Evolutionary conservation across 441 rosid species (phyloP).

Genomic region (Aquilaria agallochum): DNA sequence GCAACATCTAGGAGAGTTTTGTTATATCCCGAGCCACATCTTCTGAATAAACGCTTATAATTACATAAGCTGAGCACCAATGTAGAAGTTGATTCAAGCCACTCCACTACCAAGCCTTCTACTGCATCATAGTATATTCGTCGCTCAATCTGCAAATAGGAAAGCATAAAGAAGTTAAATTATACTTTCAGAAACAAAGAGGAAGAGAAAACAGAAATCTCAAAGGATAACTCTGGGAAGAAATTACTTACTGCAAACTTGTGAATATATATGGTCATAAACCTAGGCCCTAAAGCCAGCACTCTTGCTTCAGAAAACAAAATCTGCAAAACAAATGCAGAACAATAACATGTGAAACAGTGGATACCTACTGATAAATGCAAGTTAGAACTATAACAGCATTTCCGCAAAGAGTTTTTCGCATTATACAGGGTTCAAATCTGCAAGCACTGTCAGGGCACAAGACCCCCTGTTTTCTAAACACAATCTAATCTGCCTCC

Average conservation of each 20-base stretch:
- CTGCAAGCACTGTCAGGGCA: neutral
- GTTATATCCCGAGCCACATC: constrained; percentile 34
- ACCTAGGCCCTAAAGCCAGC: constrained; percentile 77
- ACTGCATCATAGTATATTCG: constrained; percentile 77
- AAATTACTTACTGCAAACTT: constrained; percentile 66
- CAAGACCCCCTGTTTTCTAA: too few species aligned
- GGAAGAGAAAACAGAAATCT: neutral
- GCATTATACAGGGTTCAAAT: neutral
- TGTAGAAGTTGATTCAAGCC: constrained; percentile 83
- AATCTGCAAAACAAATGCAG: constrained; percentile 43
- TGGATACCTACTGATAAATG: neutral
- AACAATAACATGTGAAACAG: constrained; percentile 6
- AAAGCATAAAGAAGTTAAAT: neutral
- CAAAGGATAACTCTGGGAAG: too few species aligned
- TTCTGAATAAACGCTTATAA: constrained; percentile 38
- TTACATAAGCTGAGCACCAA: constrained; percentile 49
- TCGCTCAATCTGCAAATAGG: constrained; percentile 57
- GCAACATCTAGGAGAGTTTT: constrained; percentile 59
- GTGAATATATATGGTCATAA: constrained; percentile 80
- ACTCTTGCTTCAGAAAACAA: constrained; percentile 78
- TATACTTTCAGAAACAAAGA: neutral
- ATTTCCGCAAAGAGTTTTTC: too few species aligned
- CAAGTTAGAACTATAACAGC: too few species aligned
- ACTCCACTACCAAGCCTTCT: constrained; percentile 73
- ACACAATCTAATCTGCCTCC: too few species aligned